phyloP scores from a whole-genome alignment of 1,284 basidiomycete genomes.

The Ustilago sp. region DNA sequence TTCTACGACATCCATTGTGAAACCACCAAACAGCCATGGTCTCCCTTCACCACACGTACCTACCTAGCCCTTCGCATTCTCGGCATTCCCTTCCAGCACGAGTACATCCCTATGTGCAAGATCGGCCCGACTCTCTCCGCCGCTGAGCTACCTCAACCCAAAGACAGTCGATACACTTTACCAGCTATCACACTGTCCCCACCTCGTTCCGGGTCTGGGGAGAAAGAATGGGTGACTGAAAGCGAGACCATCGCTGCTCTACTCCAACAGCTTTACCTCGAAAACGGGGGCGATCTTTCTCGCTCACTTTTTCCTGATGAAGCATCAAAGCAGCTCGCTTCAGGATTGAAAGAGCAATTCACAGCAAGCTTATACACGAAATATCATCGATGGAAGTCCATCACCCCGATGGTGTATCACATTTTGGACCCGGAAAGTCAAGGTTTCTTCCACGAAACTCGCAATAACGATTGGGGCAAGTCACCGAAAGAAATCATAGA shows the following conservation, averaged over 20 bases:
- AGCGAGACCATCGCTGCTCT: constrained; percentile 25
- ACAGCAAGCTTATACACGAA: constrained; percentile 1
- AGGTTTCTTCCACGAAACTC: constrained; percentile 19
- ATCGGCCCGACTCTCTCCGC: constrained; percentile 14
- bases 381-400: constrained; percentile 20
- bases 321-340: not conserved
- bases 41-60: constrained; percentile 38
- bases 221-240: constrained; percentile 25
- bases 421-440: constrained; percentile 35
- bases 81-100: constrained; percentile 25
- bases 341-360: constrained; percentile 3
- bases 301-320: constrained; percentile 30
- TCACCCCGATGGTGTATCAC: constrained; percentile 17
- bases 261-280: constrained; percentile 31
- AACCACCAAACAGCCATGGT: constrained; percentile 33
- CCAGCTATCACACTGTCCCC: constrained; percentile 34
- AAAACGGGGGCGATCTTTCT: constrained; percentile 10
- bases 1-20: constrained; percentile 42
- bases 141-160: not conserved
- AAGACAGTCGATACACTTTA: constrained; percentile 2
- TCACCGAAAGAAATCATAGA: constrained; percentile 20
- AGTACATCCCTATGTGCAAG: constrained; percentile 18
- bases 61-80: constrained; percentile 34
- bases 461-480: constrained; percentile 25
- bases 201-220: not conserved